A percentile compares a stretch with the other conserved stretches of the same genome.
phyloP scores from a whole-genome alignment of 2,329 filamentous ascomycete species.

The Zalaria obscura region DNA sequence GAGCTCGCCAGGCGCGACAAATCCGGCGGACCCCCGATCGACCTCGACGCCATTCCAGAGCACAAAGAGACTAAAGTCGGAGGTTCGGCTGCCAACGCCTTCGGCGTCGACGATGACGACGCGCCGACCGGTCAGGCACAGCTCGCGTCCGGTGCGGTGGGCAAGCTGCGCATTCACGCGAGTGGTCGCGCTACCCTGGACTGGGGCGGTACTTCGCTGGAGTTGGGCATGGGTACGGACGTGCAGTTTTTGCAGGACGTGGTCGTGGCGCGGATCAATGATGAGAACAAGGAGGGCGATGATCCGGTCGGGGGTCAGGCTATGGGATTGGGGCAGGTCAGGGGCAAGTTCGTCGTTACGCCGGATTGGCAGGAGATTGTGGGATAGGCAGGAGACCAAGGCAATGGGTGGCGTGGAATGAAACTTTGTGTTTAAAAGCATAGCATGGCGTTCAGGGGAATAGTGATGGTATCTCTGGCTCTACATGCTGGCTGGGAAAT shows the following conservation, averaged over 20 bases:
- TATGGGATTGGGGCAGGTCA: conserved; percentile 47
- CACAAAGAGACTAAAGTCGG: background rate
- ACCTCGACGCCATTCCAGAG: background rate
- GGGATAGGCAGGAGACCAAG: conserved; percentile 3
- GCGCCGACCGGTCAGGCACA: conserved; percentile 20
- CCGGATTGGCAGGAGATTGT: conserved; percentile 45
- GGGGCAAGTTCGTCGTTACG: conserved; percentile 48
- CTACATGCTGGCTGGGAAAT: too few relatives aligned
- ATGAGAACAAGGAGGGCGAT: conserved; percentile 12
- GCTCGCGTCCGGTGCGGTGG: conserved; percentile 40
- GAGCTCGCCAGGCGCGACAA: conserved; percentile 1
- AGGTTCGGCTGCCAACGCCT: background rate
- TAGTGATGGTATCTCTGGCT: too few relatives aligned
- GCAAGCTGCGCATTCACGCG: conserved; percentile 46
- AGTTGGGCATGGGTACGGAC: conserved; percentile 41
- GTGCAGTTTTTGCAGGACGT: conserved; percentile 48
- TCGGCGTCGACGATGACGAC: conserved; percentile 10
- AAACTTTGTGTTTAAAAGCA: too few relatives aligned
- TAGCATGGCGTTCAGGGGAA: too few relatives aligned
- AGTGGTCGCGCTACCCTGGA: conserved; percentile 47
- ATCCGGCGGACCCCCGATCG: background rate
- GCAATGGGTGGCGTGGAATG: too few relatives aligned
- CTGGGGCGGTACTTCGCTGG: conserved; percentile 48
- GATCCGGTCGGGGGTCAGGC: conserved; percentile 24
- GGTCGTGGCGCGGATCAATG: conserved; percentile 24